These are phyloP conservation scores for Ustilago loliicola DNA, from an alignment of 1,284 basidiomycete genomes.

Conservation along the genomic window DNA sequence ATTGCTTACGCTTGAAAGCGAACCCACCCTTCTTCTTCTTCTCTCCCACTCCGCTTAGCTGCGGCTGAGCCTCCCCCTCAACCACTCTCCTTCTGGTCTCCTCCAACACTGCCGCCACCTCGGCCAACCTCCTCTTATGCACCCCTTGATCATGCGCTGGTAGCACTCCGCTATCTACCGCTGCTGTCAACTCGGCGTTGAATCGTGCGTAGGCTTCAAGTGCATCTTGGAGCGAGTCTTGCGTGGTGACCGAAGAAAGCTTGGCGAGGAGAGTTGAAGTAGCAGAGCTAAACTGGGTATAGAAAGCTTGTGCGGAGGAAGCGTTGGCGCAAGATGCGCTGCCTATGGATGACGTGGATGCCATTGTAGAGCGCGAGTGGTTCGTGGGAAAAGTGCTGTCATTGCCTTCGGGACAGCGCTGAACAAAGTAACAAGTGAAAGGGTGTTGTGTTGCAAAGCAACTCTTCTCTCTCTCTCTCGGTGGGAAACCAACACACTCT, in stretches of 20 bases:
- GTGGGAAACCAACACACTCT: not conserved
- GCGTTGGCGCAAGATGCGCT: conserved; percentile 32
- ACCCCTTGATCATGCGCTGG: conserved; percentile 40
- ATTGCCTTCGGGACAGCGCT: no score
- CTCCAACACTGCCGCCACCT: conserved; percentile 13
- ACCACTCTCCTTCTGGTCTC: conserved; percentile 9
- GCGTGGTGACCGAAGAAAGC: conserved; percentile 1
- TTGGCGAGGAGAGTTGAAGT: conserved; percentile 12
- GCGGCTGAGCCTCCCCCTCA: not conserved
- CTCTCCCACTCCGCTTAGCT: no score
- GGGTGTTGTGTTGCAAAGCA: no score
- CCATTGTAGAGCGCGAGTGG: conserved; percentile 19
- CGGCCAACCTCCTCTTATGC: conserved; percentile 33
- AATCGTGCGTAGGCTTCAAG: conserved; percentile 26
- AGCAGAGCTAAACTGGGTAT: conserved; percentile 24
- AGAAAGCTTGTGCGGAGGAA: conserved; percentile 34
- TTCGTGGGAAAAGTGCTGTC: no score
- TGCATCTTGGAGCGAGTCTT: conserved; percentile 20
- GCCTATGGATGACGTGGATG: conserved; percentile 38
- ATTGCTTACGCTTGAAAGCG: conserved; percentile 32
- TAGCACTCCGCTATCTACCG: conserved; percentile 36
- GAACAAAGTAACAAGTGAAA: no score
- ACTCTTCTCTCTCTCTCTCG: not conserved
- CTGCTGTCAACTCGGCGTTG: conserved; percentile 30
- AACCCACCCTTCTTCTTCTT: conserved; percentile 25